phyloP scores from a whole-genome alignment of 1,139 yeast genomes.

The Suhomyces taliae region DNA sequence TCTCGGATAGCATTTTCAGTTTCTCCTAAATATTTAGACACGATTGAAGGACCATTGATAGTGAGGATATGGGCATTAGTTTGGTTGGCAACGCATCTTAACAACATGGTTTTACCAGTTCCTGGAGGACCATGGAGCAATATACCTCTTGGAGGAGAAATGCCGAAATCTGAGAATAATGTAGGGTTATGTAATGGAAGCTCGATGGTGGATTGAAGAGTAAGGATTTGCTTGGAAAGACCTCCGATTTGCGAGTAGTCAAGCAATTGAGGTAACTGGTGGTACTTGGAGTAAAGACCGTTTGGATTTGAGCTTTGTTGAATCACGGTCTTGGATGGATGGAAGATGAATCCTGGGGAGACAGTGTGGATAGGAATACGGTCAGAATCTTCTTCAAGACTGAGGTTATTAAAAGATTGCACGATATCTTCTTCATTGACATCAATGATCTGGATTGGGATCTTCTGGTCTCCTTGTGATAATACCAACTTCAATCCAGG shows the following conservation, averaged over 20 bases:
- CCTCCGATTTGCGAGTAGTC: conserved; percentile 75
- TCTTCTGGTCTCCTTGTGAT: conserved; percentile 3
- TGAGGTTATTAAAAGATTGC: conserved; percentile 28
- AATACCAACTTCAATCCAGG: conserved; percentile 47
- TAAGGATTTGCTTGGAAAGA: conserved; percentile 57
- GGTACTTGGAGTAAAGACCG: conserved; percentile 29
- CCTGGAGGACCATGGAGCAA: conserved; percentile 96
- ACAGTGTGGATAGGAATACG: conserved; percentile 22
- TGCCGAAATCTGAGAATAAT: conserved; percentile 80
- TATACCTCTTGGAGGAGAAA: conserved; percentile 87
- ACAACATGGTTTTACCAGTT: conserved; percentile 90
- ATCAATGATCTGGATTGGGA: conserved; percentile 21
- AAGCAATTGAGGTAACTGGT: conserved; percentile 41
- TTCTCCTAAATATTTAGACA: conserved; percentile 90
- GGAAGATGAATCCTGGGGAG: conserved; percentile 49
- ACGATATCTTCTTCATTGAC: conserved; percentile 22
- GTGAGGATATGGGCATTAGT: conserved; percentile 76
- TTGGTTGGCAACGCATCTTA: conserved; percentile 77
- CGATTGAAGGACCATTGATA: conserved; percentile 88
- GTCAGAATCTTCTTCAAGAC: conserved; percentile 6
- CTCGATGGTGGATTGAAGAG: conserved; percentile 67
- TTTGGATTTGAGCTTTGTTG: conserved; percentile 10
- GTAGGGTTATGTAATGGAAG: conserved; percentile 79
- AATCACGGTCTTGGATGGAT: conserved; percentile 38
- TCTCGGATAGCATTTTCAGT: conserved; percentile 82